Conservation (phyloP, 129 eudicot species). For the Silybum marianum region DNA sequence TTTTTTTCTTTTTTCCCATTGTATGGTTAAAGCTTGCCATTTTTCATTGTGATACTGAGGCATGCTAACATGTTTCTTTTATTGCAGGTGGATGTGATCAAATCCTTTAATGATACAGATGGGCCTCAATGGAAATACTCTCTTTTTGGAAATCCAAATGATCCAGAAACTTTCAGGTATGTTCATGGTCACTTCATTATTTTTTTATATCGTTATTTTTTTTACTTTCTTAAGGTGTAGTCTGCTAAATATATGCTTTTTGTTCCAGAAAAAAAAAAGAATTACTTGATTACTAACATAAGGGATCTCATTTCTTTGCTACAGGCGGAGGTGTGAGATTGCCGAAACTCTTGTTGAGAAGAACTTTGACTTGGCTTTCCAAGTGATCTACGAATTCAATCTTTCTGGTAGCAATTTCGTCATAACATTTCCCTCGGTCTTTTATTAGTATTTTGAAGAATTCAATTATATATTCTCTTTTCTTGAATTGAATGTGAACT, state of each 20-base stretch:
- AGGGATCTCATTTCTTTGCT: slow-evolving; percentile 12
- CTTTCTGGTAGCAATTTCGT: slow-evolving; percentile 67
- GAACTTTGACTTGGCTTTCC: slow-evolving; percentile 94
- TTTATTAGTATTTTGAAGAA: slow-evolving; percentile 1
- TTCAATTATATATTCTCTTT: slow-evolving; percentile 18
- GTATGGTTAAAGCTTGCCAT: background rate
- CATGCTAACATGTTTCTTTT: slow-evolving; percentile 21
- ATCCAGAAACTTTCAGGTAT: slow-evolving; percentile 90
- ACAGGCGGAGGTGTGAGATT: slow-evolving; percentile 91
- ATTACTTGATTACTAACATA: background rate
- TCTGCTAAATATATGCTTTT: background rate
- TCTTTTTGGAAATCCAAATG: slow-evolving; percentile 95
- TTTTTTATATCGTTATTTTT: background rate
- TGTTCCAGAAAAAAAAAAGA: background rate
- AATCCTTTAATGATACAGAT: slow-evolving; percentile 81
- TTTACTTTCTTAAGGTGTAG: background rate
- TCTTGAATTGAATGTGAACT: slow-evolving; percentile 11
- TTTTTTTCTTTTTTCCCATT: background rate
- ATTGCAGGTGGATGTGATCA: slow-evolving; percentile 80
- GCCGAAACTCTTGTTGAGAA: slow-evolving; percentile 96
- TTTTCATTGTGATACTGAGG: background rate
- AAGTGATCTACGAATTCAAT: slow-evolving; percentile 77
- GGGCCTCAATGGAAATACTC: slow-evolving; percentile 97
- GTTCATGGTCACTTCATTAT: slow-evolving; percentile 5
- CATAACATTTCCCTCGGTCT: slow-evolving; percentile 7